Evolutionary conservation across 352 stramenopile genomes (phyloP), one percentile per base, ranked within the genome.

Genomic region (Chloridella minuta): DNA sequence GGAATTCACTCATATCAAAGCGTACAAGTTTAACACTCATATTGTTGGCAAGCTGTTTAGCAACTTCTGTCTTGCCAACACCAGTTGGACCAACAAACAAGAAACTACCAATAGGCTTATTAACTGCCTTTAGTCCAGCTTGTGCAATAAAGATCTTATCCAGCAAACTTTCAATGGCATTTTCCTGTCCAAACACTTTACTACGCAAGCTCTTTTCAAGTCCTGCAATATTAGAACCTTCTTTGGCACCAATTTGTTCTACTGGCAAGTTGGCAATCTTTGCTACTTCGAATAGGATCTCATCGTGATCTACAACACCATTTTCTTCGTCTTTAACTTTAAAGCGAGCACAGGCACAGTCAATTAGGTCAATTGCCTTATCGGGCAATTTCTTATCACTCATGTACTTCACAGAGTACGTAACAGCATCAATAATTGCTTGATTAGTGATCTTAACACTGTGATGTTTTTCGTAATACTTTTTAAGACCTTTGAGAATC

Each of bases 1-100:
- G 97, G 90, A 98, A 98, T 89, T 98, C 95, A 80, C 90, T 95
- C 95, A 98, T 98, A 87, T 98, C 95, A 87, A 98, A 96, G 28
- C 95, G 91, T 22, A 97, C 91, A 89, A 98, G 93, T 88, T 94
- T 90, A 88, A 96, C 95, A 80, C 97, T 93, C 23, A 95, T 92
- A 88, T 98, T 93, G 80, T 91, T 91, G 52, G 95, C 95, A 22
- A 98, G 88, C 0, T 93, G 93, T 89, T 98, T 98, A 0, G 94
- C 93, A 16, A 98, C 88, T 86, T 97, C 92, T 0, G 94, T 97
- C 90, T 97, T 97, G 86, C 94, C 94, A 1, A 97, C 94, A 87
- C 95, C 95, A 0, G 94, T 98, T 1, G 94, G 94, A 2, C 95
- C 95, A 0, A 97, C 87, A 88, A 98, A 98, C 21, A 98, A 87